Conservation (phyloP, 768 basidiomycete species). For the Lyophyllum decastes region DNA sequence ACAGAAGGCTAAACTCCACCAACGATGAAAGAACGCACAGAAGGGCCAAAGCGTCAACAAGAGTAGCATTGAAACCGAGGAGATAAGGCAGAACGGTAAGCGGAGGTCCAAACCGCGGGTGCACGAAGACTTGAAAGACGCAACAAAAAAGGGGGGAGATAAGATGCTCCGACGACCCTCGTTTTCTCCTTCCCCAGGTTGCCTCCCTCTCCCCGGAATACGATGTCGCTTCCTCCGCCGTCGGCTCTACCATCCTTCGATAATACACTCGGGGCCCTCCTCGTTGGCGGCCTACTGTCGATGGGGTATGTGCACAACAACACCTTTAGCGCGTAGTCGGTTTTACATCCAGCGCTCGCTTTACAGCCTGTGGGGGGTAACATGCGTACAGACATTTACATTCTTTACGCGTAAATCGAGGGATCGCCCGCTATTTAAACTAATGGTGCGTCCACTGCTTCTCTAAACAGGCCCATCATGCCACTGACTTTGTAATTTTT, state of each 20-base stretch:
- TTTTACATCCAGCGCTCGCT: background rate
- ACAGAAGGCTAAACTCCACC: too few species aligned
- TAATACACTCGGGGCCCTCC: slow-evolving; percentile 55
- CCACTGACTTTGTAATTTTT: background rate
- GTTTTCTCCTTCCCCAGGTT: background rate
- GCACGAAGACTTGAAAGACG: too few species aligned
- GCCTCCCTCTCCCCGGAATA: background rate
- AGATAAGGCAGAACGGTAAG: too few species aligned
- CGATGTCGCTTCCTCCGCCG: slow-evolving; percentile 16
- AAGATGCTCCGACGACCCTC: too few species aligned
- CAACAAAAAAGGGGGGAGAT: too few species aligned
- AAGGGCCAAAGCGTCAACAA: too few species aligned
- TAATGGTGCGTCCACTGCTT: slow-evolving; percentile 31
- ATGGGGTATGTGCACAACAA: slow-evolving; percentile 43
- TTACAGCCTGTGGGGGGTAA: slow-evolving; percentile 59
- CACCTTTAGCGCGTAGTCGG: background rate
- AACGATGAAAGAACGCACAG: too few species aligned
- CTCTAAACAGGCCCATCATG: background rate
- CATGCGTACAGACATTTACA: slow-evolving; percentile 53
- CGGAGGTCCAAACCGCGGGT: too few species aligned
- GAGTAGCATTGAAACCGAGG: too few species aligned
- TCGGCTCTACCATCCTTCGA: slow-evolving; percentile 34
- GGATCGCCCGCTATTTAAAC: slow-evolving; percentile 35
- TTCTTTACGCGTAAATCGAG: slow-evolving; percentile 43
- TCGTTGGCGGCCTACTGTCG: slow-evolving; percentile 54